phyloP scores from a whole-genome alignment of 2,329 filamentous ascomycete genomes.

The Lachnellula arida region DNA sequence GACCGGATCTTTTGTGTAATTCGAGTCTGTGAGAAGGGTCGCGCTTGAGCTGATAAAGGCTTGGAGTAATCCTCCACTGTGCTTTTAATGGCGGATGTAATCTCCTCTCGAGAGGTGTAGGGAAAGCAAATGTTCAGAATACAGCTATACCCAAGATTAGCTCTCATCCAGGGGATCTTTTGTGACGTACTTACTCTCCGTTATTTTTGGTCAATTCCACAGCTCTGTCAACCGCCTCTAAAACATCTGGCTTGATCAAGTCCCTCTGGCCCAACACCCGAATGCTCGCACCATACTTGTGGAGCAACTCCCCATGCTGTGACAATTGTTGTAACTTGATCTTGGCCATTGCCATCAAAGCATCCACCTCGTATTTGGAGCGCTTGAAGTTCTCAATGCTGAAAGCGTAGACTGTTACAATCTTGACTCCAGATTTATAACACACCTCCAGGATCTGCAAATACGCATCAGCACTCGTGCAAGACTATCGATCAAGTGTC shows the following conservation, averaged over 20 bases:
- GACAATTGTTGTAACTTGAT: constrained; percentile 87
- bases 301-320: constrained; percentile 87
- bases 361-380: constrained; percentile 93
- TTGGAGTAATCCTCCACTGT: constrained; percentile 84
- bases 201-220: constrained; percentile 85
- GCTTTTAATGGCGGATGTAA: constrained; percentile 80
- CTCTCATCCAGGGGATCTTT: not conserved
- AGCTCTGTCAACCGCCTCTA: constrained; percentile 82
- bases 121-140: constrained; percentile 95
- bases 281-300: constrained; percentile 85
- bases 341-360: constrained; percentile 96
- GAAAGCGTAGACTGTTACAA: constrained; percentile 97
- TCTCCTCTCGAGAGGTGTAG: constrained; percentile 93
- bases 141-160: constrained; percentile 38
- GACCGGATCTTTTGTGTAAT: constrained; percentile 83
- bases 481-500: not conserved
- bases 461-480: constrained; percentile 12
- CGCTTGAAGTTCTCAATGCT: constrained; percentile 99
- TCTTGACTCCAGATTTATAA: constrained; percentile 95
- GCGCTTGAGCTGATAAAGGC: constrained; percentile 59
- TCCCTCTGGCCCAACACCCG: constrained; percentile 80
- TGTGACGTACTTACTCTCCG: constrained; percentile 53
- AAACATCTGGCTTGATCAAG: constrained; percentile 79
- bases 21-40: constrained; percentile 80
- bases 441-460: constrained; percentile 86